phyloP scores from a whole-genome alignment of 495 filamentous ascomycete species.

The Trichocladium antarcticum region DNA sequence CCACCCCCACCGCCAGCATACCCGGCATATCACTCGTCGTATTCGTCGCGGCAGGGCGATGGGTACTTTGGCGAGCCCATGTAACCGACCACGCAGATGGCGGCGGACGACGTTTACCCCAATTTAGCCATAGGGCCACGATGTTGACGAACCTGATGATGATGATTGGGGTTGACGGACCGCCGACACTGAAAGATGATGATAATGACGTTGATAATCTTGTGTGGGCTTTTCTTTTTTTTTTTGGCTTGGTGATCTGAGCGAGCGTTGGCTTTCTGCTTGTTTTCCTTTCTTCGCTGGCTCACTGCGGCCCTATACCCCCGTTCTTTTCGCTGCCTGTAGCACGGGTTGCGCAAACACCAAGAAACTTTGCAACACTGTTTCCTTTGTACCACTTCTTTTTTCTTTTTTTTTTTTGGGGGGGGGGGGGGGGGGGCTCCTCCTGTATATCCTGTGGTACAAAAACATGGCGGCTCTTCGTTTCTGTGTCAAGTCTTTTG shows the following conservation, averaged over 20 bases:
- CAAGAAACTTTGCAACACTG: constrained; percentile 1
- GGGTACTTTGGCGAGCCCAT: not conserved
- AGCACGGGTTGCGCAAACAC: not conserved
- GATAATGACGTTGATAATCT: constrained; percentile 15
- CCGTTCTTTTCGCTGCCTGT: not conserved
- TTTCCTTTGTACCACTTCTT: constrained; percentile 9
- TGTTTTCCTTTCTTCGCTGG: not conserved
- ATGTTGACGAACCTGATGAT: constrained; percentile 6
- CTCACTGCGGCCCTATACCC: not conserved
- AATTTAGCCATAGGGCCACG: not conserved
- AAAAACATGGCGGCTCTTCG: constrained; percentile 6
- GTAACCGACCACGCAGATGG: not conserved
- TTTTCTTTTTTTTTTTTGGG: no score
- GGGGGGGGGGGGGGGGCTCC: no score
- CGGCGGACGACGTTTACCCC: not conserved
- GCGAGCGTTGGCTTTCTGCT: constrained; percentile 21
- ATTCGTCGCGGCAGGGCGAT: constrained; percentile 2
- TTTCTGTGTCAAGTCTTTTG: not conserved
- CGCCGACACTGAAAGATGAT: constrained; percentile 8
- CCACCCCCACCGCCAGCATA: constrained; percentile 9
- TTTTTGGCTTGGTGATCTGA: constrained; percentile 11
- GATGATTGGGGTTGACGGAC: not conserved
- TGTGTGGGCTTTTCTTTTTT: constrained; percentile 8
- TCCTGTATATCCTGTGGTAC: not conserved
- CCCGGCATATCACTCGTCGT: constrained; percentile 12